A percentile compares a stretch with the other conserved stretches of the same genome.
These are phyloP conservation scores for Kodamaea laetipori DNA, from an alignment of 805 yeast genomes.

Conservation along the genomic window DNA sequence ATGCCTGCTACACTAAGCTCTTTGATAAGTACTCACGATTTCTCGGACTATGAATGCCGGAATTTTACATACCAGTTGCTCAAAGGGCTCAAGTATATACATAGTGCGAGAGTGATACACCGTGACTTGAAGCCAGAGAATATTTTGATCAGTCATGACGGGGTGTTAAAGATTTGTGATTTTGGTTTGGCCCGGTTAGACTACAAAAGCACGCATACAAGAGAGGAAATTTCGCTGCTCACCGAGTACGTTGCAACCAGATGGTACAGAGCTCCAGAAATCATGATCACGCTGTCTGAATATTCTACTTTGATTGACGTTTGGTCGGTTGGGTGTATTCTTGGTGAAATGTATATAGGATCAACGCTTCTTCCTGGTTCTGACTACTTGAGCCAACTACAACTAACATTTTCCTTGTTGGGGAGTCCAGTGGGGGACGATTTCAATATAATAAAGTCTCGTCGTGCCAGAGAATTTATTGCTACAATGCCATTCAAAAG, in stretches of 20 bases:
- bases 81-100: slow-evolving; percentile 70
- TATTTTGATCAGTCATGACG: slow-evolving; percentile 63
- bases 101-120: slow-evolving; percentile 72
- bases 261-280: slow-evolving; percentile 85
- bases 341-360: slow-evolving; percentile 66
- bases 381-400: slow-evolving; percentile 68
- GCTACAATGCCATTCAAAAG: slow-evolving; percentile 25
- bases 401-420: slow-evolving; percentile 64
- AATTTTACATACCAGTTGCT: slow-evolving; percentile 71
- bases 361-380: slow-evolving; percentile 75
- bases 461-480: slow-evolving; percentile 30
- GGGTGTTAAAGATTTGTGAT: slow-evolving; percentile 78
- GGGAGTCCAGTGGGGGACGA: slow-evolving; percentile 60
- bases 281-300: slow-evolving; percentile 71
- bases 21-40: slow-evolving; percentile 55
- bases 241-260: slow-evolving; percentile 85
- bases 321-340: slow-evolving; percentile 80
- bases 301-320: slow-evolving; percentile 77
- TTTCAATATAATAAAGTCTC: slow-evolving; percentile 22
- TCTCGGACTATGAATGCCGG: slow-evolving; percentile 69
- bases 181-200: slow-evolving; percentile 68
- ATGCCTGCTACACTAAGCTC: slow-evolving; percentile 76
- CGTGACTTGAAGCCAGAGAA: slow-evolving; percentile 79
- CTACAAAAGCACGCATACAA: background rate
- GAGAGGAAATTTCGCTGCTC: slow-evolving; percentile 45